These are phyloP conservation scores for Boletus speciosus DNA, from an alignment of 768 basidiomycete genomes.

Conservation along the genomic window DNA sequence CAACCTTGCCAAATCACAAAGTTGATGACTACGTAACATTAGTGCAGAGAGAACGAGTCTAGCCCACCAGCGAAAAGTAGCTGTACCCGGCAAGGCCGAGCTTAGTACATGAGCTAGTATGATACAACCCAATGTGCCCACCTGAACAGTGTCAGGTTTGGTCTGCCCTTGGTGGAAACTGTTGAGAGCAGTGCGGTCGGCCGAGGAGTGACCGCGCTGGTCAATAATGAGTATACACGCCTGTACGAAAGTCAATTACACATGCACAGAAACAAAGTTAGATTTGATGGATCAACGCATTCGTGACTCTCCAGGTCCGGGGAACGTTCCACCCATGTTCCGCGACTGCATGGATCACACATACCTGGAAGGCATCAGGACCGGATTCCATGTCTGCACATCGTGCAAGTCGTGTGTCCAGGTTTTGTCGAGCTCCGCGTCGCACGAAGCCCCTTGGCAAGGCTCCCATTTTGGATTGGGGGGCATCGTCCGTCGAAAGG, in stretches of 20 bases:
- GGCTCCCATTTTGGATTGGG: conserved; percentile 44
- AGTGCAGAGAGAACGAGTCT: conserved; percentile 1
- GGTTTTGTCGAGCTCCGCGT: conserved; percentile 17
- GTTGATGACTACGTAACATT: conserved; percentile 8
- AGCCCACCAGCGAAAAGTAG: conserved; percentile 62
- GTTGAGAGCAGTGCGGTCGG: conserved; percentile 63
- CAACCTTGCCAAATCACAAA: conserved; percentile 33
- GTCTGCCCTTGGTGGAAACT: conserved; percentile 44
- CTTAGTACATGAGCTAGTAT: conserved; percentile 8
- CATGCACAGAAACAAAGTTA: conserved; percentile 16
- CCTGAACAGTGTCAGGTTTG: conserved; percentile 70
- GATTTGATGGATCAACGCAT: conserved; percentile 11
- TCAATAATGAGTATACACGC: conserved; percentile 48
- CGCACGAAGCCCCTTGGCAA: conserved; percentile 35
- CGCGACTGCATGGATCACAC: conserved; percentile 8
- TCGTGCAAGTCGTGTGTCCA: conserved; percentile 34
- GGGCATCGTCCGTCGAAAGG: conserved; percentile 35
- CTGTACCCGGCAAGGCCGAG: conserved; percentile 23
- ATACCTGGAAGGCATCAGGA: conserved; percentile 31
- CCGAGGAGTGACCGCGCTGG: conserved; percentile 58
- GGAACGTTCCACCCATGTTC: background rate
- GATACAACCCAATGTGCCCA: conserved; percentile 26
- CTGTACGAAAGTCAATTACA: conserved; percentile 26
- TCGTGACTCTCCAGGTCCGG: background rate
- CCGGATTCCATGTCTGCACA: conserved; percentile 43